Conservation (phyloP, 768 basidiomycete species). For the Auricularia sp. region DNA sequence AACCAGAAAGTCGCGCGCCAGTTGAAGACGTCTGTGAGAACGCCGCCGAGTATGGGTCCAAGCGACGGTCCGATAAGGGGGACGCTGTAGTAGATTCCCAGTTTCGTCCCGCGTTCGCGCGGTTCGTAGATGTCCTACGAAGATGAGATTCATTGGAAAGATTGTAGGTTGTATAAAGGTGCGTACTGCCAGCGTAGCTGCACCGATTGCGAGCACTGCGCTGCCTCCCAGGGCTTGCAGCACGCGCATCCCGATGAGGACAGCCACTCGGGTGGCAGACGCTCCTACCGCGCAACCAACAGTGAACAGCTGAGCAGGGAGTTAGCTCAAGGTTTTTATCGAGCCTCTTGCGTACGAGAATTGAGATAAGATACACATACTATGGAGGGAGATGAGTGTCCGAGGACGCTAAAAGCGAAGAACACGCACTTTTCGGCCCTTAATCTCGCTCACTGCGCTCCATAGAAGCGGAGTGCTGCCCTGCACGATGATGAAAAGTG, state of each 20-base stretch:
- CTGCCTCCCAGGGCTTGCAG: slow-evolving; percentile 62
- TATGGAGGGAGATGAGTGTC: slow-evolving; percentile 1
- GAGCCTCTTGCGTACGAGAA: slow-evolving; percentile 9
- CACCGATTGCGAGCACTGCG: slow-evolving; percentile 61
- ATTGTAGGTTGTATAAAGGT: neutral
- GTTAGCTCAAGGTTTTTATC: neutral
- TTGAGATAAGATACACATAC: slow-evolving; percentile 17
- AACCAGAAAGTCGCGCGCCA: slow-evolving; percentile 87
- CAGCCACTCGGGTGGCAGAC: slow-evolving; percentile 40
- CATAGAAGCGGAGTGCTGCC: slow-evolving; percentile 58
- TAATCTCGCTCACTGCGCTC: slow-evolving; percentile 63
- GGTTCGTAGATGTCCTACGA: slow-evolving; percentile 58
- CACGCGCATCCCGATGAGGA: slow-evolving; percentile 56
- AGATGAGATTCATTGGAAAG: neutral
- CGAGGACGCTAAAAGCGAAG: neutral
- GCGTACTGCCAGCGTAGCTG: slow-evolving; percentile 52
- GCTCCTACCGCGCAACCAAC: slow-evolving; percentile 49
- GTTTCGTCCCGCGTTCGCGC: slow-evolving; percentile 59
- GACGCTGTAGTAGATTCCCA: slow-evolving; percentile 64
- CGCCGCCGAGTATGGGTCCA: slow-evolving; percentile 64
- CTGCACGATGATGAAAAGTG: slow-evolving; percentile 65
- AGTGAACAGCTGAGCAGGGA: slow-evolving; percentile 29
- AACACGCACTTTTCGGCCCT: slow-evolving; percentile 52
- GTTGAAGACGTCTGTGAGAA: slow-evolving; percentile 49
- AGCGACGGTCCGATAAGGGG: slow-evolving; percentile 29